Evolutionary conservation across 2,329 filamentous ascomycete species (phyloP).

Genomic region (Pseudocercospora crystallina): DNA sequence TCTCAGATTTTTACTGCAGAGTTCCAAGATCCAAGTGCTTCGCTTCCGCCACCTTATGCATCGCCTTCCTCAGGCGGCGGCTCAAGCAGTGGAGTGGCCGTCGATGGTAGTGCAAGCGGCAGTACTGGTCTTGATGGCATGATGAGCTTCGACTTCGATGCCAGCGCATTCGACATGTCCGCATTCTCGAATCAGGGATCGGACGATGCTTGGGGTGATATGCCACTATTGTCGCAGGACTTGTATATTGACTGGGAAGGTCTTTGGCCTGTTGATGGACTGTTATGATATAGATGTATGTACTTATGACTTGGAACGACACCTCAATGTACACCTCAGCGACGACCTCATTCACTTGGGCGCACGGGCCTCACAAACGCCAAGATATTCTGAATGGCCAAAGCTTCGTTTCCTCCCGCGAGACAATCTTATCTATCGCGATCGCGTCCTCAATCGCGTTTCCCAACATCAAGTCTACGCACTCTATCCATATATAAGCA

Average conservation of each 20-base stretch:
- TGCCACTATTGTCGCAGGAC: constrained; percentile 13
- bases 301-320: too few relatives aligned
- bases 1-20: constrained; percentile 24
- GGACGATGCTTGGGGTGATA: constrained; percentile 7
- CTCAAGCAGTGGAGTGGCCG: not conserved
- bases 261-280: constrained; percentile 15
- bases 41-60: constrained; percentile 3
- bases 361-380: too few relatives aligned
- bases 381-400: too few relatives aligned
- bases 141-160: constrained; percentile 15
- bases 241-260: constrained; percentile 20
- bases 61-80: constrained; percentile 7
- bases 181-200: constrained; percentile 1
- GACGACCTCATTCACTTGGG: too few relatives aligned
- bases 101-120: not conserved
- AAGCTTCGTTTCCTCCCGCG: too few relatives aligned
- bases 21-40: constrained; percentile 16
- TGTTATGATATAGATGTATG: constrained; percentile 4
- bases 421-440: too few relatives aligned
- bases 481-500: too few relatives aligned
- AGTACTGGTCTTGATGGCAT: constrained; percentile 3
- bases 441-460: too few relatives aligned
- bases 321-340: too few relatives aligned
- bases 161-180: constrained; percentile 11
- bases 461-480: too few relatives aligned